These are phyloP conservation scores for Peronosclerospora sorghi DNA, from an alignment of 352 stramenopile species.

Conservation along the genomic window DNA sequence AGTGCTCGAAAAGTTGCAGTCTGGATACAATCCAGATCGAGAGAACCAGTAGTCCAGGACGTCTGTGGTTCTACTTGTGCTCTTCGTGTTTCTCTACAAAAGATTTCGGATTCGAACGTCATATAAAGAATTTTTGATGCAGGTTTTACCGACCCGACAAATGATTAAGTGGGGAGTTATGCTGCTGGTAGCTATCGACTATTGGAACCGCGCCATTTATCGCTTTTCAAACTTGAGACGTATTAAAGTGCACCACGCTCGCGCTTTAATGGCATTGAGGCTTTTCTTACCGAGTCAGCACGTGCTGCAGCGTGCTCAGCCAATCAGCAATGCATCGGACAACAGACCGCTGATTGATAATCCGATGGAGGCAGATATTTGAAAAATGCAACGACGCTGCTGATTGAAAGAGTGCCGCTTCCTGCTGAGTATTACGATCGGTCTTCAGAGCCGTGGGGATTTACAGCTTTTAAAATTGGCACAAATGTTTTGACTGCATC, in stretches of 20 bases:
- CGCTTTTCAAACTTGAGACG: no score
- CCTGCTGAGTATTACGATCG: slow-evolving; percentile 77
- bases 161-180: slow-evolving; percentile 59
- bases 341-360: slow-evolving; percentile 72
- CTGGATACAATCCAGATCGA: slow-evolving; percentile 72
- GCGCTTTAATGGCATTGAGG: slow-evolving; percentile 73
- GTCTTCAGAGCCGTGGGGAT: slow-evolving; percentile 65
- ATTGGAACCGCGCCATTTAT: no score
- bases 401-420: slow-evolving; percentile 72
- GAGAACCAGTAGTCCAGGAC: slow-evolving; percentile 79
- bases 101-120: no score
- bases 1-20: slow-evolving; percentile 70
- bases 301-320: slow-evolving; percentile 64
- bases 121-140: no score
- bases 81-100: no score
- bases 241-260: slow-evolving; percentile 79
- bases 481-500: slow-evolving; percentile 72
- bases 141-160: no score
- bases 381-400: slow-evolving; percentile 71
- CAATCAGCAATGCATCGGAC: slow-evolving; percentile 59
- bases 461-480: slow-evolving; percentile 78
- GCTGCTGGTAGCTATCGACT: slow-evolving; percentile 42
- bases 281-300: slow-evolving; percentile 77
- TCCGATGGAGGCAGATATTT: slow-evolving; percentile 79
- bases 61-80: slow-evolving; percentile 33